phyloP scores from a whole-genome alignment of 1,284 basidiomycete genomes.

The Chalciporus sp. region DNA sequence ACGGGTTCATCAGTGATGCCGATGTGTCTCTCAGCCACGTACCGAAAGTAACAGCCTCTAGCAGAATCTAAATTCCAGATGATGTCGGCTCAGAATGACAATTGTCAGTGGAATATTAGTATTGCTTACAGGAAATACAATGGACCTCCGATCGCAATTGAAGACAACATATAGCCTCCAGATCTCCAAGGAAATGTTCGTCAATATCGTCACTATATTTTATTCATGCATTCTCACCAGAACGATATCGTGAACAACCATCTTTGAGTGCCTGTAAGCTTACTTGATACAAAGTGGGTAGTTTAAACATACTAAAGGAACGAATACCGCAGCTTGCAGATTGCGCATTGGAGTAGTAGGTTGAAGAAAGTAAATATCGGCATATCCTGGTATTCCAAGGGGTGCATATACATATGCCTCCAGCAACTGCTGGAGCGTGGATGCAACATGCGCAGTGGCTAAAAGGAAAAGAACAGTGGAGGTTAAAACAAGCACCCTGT shows the following conservation, averaged over 20 bases:
- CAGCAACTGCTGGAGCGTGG: slow-evolving; percentile 2
- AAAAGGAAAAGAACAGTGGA: slow-evolving; percentile 2
- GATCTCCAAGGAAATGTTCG: background rate
- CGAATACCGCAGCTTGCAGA: background rate
- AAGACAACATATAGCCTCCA: background rate
- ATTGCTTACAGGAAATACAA: no score
- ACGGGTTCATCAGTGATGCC: no score
- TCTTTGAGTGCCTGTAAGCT: background rate
- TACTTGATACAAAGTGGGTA: background rate
- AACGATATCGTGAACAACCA: background rate
- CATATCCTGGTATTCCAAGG: background rate
- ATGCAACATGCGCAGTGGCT: background rate
- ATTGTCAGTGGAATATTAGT: no score
- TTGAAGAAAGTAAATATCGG: slow-evolving; percentile 2
- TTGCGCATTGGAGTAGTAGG: no score
- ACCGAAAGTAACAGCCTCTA: no score
- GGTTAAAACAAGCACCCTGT: slow-evolving; percentile 2
- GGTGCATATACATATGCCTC: slow-evolving; percentile 3
- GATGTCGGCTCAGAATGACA: no score
- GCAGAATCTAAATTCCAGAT: no score
- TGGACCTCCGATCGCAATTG: background rate
- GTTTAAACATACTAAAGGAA: background rate
- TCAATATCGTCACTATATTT: background rate
- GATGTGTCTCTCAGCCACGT: no score
- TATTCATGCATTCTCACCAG: background rate